A percentile compares a stretch with the other conserved stretches of the same genome.
These are phyloP conservation scores for Leucocoprinus sp. DNA, from an alignment of 768 basidiomycete species.

Conservation along the genomic window DNA sequence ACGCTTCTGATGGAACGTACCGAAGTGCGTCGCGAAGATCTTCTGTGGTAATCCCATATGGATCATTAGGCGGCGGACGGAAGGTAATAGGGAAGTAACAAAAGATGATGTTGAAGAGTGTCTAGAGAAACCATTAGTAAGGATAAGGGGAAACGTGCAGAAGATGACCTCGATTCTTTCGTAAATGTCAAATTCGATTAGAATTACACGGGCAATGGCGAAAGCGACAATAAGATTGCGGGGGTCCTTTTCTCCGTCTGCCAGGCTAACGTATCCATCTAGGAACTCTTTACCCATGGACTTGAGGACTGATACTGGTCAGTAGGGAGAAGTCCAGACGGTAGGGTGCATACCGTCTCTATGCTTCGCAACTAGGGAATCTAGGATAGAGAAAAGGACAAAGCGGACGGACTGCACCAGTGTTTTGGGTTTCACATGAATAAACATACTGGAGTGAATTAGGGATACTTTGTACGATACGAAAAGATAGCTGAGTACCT, in stretches of 20 bases:
- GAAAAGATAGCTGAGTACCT: neutral
- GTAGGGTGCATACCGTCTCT: constrained; percentile 43
- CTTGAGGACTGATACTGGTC: constrained; percentile 48
- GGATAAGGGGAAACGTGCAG: neutral
- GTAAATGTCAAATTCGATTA: constrained; percentile 81
- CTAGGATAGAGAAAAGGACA: constrained; percentile 72
- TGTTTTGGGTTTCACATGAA: constrained; percentile 72
- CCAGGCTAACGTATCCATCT: constrained; percentile 66
- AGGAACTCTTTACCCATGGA: constrained; percentile 67
- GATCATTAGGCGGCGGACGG: constrained; percentile 87
- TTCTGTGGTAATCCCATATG: constrained; percentile 84
- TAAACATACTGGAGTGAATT: constrained; percentile 54
- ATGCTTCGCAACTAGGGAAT: constrained; percentile 65
- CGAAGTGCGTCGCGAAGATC: constrained; percentile 71
- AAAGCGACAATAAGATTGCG: constrained; percentile 88
- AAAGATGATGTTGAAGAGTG: constrained; percentile 89
- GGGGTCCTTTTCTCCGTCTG: constrained; percentile 96
- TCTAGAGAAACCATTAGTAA: constrained; percentile 32
- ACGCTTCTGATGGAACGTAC: constrained; percentile 26
- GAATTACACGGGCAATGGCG: constrained; percentile 74
- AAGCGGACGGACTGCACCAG: constrained; percentile 79
- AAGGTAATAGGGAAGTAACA: constrained; percentile 99
- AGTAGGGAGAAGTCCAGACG: neutral
- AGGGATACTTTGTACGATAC: neutral
- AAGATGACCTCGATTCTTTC: constrained; percentile 61